phyloP scores from a whole-genome alignment of 768 basidiomycete genomes.

The Boletus insuetus region DNA sequence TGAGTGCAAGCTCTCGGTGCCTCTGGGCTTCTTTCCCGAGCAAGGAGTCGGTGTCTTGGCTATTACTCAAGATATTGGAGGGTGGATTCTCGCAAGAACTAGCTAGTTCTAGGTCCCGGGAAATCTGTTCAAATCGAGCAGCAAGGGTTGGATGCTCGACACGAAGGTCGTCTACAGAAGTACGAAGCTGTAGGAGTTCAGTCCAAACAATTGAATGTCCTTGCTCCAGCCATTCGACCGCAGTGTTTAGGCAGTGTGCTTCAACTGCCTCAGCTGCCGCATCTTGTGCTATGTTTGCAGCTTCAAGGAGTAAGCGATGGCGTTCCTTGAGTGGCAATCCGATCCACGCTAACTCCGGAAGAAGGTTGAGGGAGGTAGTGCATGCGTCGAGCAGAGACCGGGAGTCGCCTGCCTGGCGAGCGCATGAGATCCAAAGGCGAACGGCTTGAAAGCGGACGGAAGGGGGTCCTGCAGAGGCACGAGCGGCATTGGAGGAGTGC shows the following conservation, averaged over 20 bases:
- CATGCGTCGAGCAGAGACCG: constrained; percentile 12
- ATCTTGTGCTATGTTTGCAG: constrained; percentile 10
- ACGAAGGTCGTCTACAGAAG: too few species aligned
- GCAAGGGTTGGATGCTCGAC: too few species aligned
- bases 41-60: too few species aligned
- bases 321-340: constrained; percentile 15
- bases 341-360: constrained; percentile 6
- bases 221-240: too few species aligned
- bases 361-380: constrained; percentile 12
- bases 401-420: not conserved
- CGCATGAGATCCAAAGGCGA: not conserved
- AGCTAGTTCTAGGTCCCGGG: too few species aligned
- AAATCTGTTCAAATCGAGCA: too few species aligned
- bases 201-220: too few species aligned
- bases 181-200: too few species aligned
- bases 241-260: not conserved
- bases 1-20: not conserved
- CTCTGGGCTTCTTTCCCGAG: not conserved
- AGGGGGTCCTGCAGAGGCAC: not conserved
- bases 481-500: not conserved
- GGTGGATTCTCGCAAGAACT: too few species aligned
- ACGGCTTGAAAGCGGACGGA: not conserved
- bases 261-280: constrained; percentile 1
- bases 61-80: too few species aligned
- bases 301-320: constrained; percentile 5